These are phyloP conservation scores for Sporisorium sorghi DNA, from an alignment of 1,284 basidiomycete genomes.

Conservation along the genomic window DNA sequence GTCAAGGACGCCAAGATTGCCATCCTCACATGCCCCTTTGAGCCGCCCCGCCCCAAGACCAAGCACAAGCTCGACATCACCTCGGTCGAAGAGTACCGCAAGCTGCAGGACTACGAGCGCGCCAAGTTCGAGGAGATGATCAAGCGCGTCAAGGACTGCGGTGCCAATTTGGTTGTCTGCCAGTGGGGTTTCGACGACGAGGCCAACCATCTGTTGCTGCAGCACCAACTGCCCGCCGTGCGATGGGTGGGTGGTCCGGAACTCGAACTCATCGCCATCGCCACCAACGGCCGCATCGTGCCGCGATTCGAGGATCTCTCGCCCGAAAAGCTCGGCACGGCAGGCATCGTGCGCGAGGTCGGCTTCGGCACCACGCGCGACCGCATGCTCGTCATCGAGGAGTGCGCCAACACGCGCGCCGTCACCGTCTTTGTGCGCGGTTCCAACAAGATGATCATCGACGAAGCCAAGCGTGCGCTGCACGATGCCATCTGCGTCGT, in stretches of 20 bases:
- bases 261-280: slow-evolving; percentile 98
- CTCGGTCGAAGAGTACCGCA: slow-evolving; percentile 96
- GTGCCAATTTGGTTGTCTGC: slow-evolving; percentile 97
- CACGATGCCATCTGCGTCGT: slow-evolving; percentile 98
- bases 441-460: slow-evolving; percentile 97
- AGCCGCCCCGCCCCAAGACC: slow-evolving; percentile 97
- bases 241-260: slow-evolving; percentile 99
- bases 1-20: slow-evolving; percentile 91
- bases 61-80: slow-evolving; percentile 99
- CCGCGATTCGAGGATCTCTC: slow-evolving; percentile 96
- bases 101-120: slow-evolving; percentile 92
- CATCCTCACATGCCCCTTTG: slow-evolving; percentile 98
- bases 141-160: slow-evolving; percentile 94
- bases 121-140: slow-evolving; percentile 98
- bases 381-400: slow-evolving; percentile 99
- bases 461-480: slow-evolving; percentile 95
- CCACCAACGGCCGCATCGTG: slow-evolving; percentile 97
- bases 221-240: slow-evolving; percentile 96
- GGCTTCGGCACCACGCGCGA: slow-evolving; percentile 97
- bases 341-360: slow-evolving; percentile 91
- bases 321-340: slow-evolving; percentile 88
- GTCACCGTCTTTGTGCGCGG: slow-evolving; percentile 98
- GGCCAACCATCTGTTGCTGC: slow-evolving; percentile 96
- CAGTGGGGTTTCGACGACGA: slow-evolving; percentile 99
- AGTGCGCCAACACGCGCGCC: slow-evolving; percentile 95